These are phyloP conservation scores for Penicillium parvum DNA, from an alignment of 495 filamentous ascomycete species.

Conservation along the genomic window DNA sequence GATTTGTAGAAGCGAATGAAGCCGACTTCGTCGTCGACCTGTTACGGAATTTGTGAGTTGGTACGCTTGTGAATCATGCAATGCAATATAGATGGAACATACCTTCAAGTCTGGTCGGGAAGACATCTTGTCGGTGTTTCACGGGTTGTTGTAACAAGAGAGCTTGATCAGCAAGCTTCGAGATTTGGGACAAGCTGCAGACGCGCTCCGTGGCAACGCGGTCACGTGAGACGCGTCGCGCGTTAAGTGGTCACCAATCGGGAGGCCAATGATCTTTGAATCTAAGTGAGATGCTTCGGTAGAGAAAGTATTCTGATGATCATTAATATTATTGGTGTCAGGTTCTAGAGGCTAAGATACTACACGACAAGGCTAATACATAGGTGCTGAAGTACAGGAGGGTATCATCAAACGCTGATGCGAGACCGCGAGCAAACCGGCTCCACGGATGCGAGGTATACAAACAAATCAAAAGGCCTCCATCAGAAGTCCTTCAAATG, in stretches of 20 bases:
- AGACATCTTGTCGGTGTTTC: constrained; percentile 58
- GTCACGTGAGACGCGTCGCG: constrained; percentile 41
- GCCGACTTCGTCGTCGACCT: constrained; percentile 94
- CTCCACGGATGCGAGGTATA: constrained; percentile 26
- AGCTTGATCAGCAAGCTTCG: background rate
- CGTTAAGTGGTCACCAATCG: constrained; percentile 30
- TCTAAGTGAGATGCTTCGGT: background rate
- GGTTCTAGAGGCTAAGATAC: constrained; percentile 12
- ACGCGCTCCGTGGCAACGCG: constrained; percentile 23
- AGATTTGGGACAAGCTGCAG: constrained; percentile 4
- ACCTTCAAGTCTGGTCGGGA: constrained; percentile 90
- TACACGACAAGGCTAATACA: too few relatives aligned
- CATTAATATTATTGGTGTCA: constrained; percentile 15
- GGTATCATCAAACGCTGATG: constrained; percentile 36
- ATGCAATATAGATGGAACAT: background rate
- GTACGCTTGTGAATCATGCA: background rate
- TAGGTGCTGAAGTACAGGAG: too few relatives aligned
- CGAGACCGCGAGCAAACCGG: constrained; percentile 26
- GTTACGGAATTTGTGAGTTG: background rate
- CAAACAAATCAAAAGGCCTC: constrained; percentile 13
- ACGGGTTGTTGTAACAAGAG: background rate
- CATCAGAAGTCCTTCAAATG: constrained; percentile 9
- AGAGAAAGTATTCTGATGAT: background rate
- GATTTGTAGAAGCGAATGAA: constrained; percentile 94
- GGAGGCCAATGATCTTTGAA: background rate